Percentiles rank a stretch among this genome's conserved stretches.
Conservation (phyloP, 2,329 filamentous ascomycete species). For the Aureobasidium zeae region DNA sequence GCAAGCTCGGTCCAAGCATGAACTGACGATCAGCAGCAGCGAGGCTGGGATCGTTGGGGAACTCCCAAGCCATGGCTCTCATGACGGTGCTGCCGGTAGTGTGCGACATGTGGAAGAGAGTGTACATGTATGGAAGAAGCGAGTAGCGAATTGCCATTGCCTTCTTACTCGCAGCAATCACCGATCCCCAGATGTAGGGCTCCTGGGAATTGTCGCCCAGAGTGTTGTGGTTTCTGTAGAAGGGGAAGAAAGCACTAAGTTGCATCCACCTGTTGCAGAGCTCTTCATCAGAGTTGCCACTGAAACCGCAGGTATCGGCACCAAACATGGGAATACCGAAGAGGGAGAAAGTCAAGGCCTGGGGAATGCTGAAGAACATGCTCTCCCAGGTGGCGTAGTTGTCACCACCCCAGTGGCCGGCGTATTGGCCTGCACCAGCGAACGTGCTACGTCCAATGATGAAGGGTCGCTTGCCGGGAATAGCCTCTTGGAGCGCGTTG, state of each 20-base stretch:
- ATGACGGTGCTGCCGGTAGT: slow-evolving; percentile 59
- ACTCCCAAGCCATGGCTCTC: slow-evolving; percentile 66
- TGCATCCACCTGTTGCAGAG: slow-evolving; percentile 69
- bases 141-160: slow-evolving; percentile 64
- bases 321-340: slow-evolving; percentile 73
- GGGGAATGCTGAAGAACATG: slow-evolving; percentile 68
- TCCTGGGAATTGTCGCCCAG: slow-evolving; percentile 56
- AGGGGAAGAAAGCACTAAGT: slow-evolving; percentile 63
- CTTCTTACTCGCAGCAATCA: slow-evolving; percentile 52
- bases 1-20: slow-evolving; percentile 55
- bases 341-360: slow-evolving; percentile 64
- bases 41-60: slow-evolving; percentile 59
- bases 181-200: slow-evolving; percentile 59
- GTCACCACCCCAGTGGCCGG: slow-evolving; percentile 75
- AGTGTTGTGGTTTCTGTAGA: slow-evolving; percentile 67
- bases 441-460: slow-evolving; percentile 80
- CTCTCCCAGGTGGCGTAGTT: slow-evolving; percentile 59
- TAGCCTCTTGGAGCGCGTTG: slow-evolving; percentile 54
- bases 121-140: slow-evolving; percentile 68
- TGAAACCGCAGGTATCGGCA: slow-evolving; percentile 61
- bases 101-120: slow-evolving; percentile 58
- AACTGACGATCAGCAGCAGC: slow-evolving; percentile 62
- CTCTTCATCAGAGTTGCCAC: slow-evolving; percentile 56
- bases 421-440: slow-evolving; percentile 63
- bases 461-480: slow-evolving; percentile 64